phyloP scores from a whole-genome alignment of 2,329 filamentous ascomycete species.

The Colletotrichum brevisporum region DNA sequence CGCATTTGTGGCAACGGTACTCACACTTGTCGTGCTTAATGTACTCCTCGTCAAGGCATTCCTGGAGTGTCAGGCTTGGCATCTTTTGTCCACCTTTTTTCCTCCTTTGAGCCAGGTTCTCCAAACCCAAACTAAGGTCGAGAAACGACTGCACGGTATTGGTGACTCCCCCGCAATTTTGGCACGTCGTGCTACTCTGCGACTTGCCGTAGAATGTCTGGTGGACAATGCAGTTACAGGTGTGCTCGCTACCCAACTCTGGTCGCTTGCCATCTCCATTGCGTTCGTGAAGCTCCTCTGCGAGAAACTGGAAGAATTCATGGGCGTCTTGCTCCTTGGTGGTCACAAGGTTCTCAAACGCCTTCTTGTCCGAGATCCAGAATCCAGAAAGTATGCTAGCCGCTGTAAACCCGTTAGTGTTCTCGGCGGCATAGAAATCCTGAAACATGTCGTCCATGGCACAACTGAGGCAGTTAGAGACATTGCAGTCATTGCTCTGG shows the following conservation, averaged over 20 bases:
- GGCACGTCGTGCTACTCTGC: constrained; percentile 91
- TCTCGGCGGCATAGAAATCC: constrained; percentile 79
- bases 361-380: constrained; percentile 86
- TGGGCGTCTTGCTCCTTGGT: constrained; percentile 98
- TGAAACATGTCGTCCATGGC: constrained; percentile 83
- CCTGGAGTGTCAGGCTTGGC: constrained; percentile 70
- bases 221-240: constrained; percentile 92
- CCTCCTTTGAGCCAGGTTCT: constrained; percentile 78
- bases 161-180: constrained; percentile 86
- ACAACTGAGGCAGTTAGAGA: constrained; percentile 75
- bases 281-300: constrained; percentile 89
- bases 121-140: constrained; percentile 90
- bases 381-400: constrained; percentile 90
- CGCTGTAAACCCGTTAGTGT: constrained; percentile 90
- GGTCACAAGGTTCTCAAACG: constrained; percentile 83
- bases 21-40: constrained; percentile 89
- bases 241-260: constrained; percentile 71
- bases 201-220: constrained; percentile 95
- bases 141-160: constrained; percentile 90
- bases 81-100: constrained; percentile 67
- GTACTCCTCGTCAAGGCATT: constrained; percentile 88
- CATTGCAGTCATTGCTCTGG: constrained; percentile 79
- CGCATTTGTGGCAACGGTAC: constrained; percentile 88
- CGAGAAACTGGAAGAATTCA: constrained; percentile 96
- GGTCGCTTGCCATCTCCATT: constrained; percentile 79